Evolutionary conservation across 1,284 basidiomycete species (phyloP), one percentile per base, ranked within the genome.

Genomic region (Ceratobasidium sp.): DNA sequence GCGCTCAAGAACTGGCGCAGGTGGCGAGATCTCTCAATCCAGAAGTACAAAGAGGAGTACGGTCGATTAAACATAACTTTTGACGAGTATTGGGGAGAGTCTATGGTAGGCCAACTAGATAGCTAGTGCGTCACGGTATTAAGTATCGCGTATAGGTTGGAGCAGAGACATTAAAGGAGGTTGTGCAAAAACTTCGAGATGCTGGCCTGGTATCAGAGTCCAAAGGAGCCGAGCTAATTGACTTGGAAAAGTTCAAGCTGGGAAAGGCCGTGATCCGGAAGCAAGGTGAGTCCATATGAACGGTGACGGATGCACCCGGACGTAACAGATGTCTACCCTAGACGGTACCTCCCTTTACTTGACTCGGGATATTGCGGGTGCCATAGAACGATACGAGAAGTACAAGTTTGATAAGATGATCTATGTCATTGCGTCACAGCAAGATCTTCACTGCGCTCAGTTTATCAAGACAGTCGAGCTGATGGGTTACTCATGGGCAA

Each of bases 361-460:
- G 75, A 98, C 96, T n/a, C 93, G 97, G 75, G 97, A 99, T 82
- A 94, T 99, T 75, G 97, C 91, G 55, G 97, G 91, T 55, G 96
- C 96, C 0, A 91, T 92, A 77, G 93, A 98, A 83, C 92, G 97
- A 76, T 95, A 91, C 83, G 90, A 94, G 76, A 90, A 92, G 80
- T 95, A 95, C 85, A 88, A 92, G 73, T 97, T 98, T 77, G 96
- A 99, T 88, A 98, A 98, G 85, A 97, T 98, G 93, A 92, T 98
- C 79, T 97, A 97, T 82, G 95, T 98, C 79, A 89, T 97, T 57
- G 90, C 94, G 0, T 89, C 92, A n/a, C 96, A 97, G 79, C 97
- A 99, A 82, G 92, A 97, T 76, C 85, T 98, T 26, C 96, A 99
- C 80, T 85, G 95, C 55, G 87, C 91, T 3, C 97, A 98, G 79